These are phyloP conservation scores for Scutellaria barbata DNA, from an alignment of 257 asterid genomes.

Conservation along the genomic window DNA sequence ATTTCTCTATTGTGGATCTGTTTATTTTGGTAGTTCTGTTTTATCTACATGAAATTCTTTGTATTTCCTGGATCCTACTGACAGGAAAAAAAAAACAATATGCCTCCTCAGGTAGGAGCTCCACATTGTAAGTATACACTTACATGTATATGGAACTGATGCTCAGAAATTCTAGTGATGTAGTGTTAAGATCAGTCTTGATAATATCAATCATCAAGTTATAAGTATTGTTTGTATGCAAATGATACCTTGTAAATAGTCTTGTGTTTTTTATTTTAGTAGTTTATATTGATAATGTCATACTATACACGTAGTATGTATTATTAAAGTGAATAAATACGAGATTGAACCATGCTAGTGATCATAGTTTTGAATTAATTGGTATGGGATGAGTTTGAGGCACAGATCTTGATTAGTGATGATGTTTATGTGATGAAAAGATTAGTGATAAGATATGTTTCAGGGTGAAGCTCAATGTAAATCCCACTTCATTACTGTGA, in stretches of 20 bases:
- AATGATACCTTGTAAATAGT: not conserved
- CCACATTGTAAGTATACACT: not conserved
- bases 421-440: no score
- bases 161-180: slow-evolving; percentile 8
- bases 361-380: no score
- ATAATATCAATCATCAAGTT: not conserved
- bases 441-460: no score
- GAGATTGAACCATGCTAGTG: no score
- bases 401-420: no score
- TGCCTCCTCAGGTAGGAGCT: not conserved
- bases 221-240: not conserved
- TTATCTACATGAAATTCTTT: slow-evolving; percentile 13
- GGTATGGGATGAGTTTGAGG: no score
- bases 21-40: slow-evolving; percentile 1
- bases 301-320: no score
- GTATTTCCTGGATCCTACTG: slow-evolving; percentile 22
- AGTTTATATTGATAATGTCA: no score
- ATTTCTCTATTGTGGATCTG: slow-evolving; percentile 12
- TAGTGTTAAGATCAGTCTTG: slow-evolving; percentile 6
- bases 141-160: not conserved
- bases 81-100: not conserved
- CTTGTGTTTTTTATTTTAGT: not conserved
- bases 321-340: no score
- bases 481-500: no score
- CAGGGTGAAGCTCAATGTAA: no score